Evolutionary conservation across 2,329 filamentous ascomycete species (phyloP).

Genomic region (Leptosphaerulina australis): DNA sequence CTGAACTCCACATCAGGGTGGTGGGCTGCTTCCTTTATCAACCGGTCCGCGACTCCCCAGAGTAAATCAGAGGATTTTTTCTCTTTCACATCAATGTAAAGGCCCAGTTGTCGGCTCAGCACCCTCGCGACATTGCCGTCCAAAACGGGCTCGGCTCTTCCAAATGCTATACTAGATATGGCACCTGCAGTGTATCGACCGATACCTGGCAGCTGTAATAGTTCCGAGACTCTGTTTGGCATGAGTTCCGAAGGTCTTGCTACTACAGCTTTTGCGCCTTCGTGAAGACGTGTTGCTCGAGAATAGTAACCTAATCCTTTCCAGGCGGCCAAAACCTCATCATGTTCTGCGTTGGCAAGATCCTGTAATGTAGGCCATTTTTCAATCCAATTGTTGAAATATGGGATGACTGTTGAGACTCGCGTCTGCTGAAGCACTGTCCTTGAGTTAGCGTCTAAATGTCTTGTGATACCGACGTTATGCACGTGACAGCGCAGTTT

Average conservation of each 20-base stretch:
- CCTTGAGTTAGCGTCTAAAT: neutral
- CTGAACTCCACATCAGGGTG: slow-evolving; percentile 46
- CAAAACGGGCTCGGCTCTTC: slow-evolving; percentile 64
- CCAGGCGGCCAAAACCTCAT: slow-evolving; percentile 66
- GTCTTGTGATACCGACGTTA: neutral
- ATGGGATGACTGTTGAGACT: slow-evolving; percentile 65
- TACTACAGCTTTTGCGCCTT: slow-evolving; percentile 61
- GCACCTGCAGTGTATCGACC: slow-evolving; percentile 68
- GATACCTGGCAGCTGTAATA: slow-evolving; percentile 63
- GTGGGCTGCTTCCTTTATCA: slow-evolving; percentile 59
- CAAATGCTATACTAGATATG: slow-evolving; percentile 67
- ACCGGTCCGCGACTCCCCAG: slow-evolving; percentile 63
- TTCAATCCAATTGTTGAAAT: slow-evolving; percentile 67
- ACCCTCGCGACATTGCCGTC: slow-evolving; percentile 69
- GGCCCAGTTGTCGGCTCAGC: slow-evolving; percentile 64
- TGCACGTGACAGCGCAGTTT: slow-evolving; percentile 28
- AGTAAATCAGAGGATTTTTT: slow-evolving; percentile 61
- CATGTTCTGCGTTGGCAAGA: slow-evolving; percentile 59
- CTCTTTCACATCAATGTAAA: slow-evolving; percentile 63
- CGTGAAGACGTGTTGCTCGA: slow-evolving; percentile 65
- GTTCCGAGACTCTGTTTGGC: slow-evolving; percentile 54
- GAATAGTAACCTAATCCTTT: slow-evolving; percentile 69
- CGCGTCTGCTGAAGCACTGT: slow-evolving; percentile 68
- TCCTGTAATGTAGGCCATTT: slow-evolving; percentile 65
- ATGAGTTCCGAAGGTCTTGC: slow-evolving; percentile 35